Conservation (phyloP, 306 rosid species). For the Prinsepia uniflora region DNA sequence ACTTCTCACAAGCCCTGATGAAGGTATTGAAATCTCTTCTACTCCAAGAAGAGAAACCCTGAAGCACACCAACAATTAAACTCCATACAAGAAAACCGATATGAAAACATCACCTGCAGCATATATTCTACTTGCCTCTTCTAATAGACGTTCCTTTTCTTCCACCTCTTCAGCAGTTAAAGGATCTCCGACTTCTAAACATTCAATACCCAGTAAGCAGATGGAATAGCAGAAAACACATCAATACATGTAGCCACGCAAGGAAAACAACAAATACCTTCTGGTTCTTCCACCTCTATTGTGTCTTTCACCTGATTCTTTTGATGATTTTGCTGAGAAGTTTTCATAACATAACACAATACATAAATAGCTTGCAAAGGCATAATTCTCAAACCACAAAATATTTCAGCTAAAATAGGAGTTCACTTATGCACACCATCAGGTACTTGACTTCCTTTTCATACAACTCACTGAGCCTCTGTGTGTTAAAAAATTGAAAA, state of each 20-base stretch:
- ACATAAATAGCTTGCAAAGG: slow-evolving; percentile 11
- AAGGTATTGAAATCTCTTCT: slow-evolving; percentile 92
- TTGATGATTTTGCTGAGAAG: slow-evolving; percentile 88
- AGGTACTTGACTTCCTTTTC: slow-evolving; percentile 97
- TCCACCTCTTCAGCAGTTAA: slow-evolving; percentile 94
- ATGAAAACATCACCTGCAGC: slow-evolving; percentile 16
- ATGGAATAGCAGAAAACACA: slow-evolving; percentile 11
- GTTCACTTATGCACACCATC: slow-evolving; percentile 62
- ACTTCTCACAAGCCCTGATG: slow-evolving; percentile 96
- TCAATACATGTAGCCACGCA: neutral
- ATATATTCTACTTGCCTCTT: slow-evolving; percentile 48
- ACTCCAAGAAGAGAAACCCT: slow-evolving; percentile 99
- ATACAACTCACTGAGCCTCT: slow-evolving; percentile 86
- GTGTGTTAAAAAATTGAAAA: slow-evolving; percentile 93
- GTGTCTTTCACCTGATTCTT: slow-evolving; percentile 95
- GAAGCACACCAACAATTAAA: slow-evolving; percentile 29
- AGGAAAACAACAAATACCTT: slow-evolving; percentile 46
- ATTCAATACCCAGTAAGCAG: slow-evolving; percentile 26
- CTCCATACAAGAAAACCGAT: slow-evolving; percentile 18
- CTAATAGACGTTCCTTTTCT: slow-evolving; percentile 86
- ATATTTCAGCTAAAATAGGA: slow-evolving; percentile 5
- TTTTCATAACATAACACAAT: slow-evolving; percentile 11
- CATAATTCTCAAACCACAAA: neutral
- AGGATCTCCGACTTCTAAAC: slow-evolving; percentile 81
- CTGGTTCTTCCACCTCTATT: slow-evolving; percentile 90